Percentiles rank a stretch among this genome's conserved stretches.
phyloP scores from a whole-genome alignment of 2,329 filamentous ascomycete species.

The Zalaria obscura region DNA sequence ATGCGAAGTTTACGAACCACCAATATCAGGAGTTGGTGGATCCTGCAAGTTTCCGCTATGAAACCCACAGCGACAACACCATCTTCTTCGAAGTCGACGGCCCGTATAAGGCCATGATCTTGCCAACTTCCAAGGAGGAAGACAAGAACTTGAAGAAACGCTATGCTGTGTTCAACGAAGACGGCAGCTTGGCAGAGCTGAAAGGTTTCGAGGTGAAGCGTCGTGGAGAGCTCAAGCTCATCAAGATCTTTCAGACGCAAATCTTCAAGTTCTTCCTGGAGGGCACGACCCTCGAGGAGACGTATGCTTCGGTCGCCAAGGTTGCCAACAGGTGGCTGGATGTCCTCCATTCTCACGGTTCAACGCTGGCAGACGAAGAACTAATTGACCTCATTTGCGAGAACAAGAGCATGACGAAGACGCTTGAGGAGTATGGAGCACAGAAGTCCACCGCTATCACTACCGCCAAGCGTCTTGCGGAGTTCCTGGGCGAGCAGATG shows the following conservation, averaged over 20 bases:
- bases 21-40: constrained; percentile 90
- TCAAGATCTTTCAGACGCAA: constrained; percentile 98
- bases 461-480: constrained; percentile 82
- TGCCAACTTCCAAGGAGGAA: constrained; percentile 95
- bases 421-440: constrained; percentile 82
- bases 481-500: constrained; percentile 97
- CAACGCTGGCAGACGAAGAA: constrained; percentile 87
- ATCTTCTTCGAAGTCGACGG: constrained; percentile 99
- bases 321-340: constrained; percentile 96
- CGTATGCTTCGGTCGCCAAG: constrained; percentile 81
- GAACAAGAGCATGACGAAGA: constrained; percentile 96
- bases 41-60: constrained; percentile 68
- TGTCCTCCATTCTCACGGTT: constrained; percentile 76
- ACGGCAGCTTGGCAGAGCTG: constrained; percentile 84
- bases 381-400: constrained; percentile 99
- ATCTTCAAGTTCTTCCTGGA: constrained; percentile 99
- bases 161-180: constrained; percentile 97
- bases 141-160: constrained; percentile 99
- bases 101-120: constrained; percentile 91
- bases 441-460: constrained; percentile 99
- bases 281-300: constrained; percentile 72
- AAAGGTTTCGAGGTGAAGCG: constrained; percentile 98
- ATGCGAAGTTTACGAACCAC: constrained; percentile 88
- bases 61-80: constrained; percentile 95
- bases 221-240: constrained; percentile 93